Percentiles rank a stretch among this genome's conserved stretches.
phyloP scores from a whole-genome alignment of 2,329 filamentous ascomycete genomes.

The Penicillium sp. region DNA sequence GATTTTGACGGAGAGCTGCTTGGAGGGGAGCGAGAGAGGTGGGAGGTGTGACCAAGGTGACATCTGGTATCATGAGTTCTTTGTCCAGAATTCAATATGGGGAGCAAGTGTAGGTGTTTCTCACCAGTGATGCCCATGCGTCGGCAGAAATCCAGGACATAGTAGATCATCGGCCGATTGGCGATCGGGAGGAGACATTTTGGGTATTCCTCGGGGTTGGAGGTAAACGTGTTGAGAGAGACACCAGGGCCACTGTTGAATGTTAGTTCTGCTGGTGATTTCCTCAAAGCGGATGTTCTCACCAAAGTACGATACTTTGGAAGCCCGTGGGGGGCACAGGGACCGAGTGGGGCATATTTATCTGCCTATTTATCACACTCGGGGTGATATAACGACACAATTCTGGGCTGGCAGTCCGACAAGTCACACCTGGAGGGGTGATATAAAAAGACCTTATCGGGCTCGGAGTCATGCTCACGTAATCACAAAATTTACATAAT shows the following conservation, averaged over 20 bases:
- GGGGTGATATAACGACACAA: not conserved
- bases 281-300: constrained; percentile 20
- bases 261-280: not conserved
- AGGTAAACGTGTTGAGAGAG: constrained; percentile 53
- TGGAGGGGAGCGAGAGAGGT: constrained; percentile 46
- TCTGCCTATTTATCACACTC: not conserved
- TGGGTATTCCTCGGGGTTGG: constrained; percentile 44
- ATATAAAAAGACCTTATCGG: not conserved
- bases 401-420: not conserved
- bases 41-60: constrained; percentile 51
- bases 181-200: constrained; percentile 50
- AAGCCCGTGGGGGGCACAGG: constrained; percentile 60
- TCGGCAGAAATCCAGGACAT: constrained; percentile 51
- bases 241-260: constrained; percentile 41
- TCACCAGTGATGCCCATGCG: constrained; percentile 51
- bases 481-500: not conserved
- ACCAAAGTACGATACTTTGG: constrained; percentile 50
- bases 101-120: constrained; percentile 14
- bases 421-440: not conserved
- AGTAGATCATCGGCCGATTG: constrained; percentile 54
- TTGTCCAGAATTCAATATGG: not conserved
- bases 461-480: not conserved
- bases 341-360: constrained; percentile 32
- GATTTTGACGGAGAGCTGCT: constrained; percentile 51
- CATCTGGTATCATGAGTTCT: constrained; percentile 34